A percentile compares a stretch with the other conserved stretches of the same genome.
Evolutionary conservation across 148 eudicot species (phyloP).

Genomic region (Camellia lanceoleosa): DNA sequence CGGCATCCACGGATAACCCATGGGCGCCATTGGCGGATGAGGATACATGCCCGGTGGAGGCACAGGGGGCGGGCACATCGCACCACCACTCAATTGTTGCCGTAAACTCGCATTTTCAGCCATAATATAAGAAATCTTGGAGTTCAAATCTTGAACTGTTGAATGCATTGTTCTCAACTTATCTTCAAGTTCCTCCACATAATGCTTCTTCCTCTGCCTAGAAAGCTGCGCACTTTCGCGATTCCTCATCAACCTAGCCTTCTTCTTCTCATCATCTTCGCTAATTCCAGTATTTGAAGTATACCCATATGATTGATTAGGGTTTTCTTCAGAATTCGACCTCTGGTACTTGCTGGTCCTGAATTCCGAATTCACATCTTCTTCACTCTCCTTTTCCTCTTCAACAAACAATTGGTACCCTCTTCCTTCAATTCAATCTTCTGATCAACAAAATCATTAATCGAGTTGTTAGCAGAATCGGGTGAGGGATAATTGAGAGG

Average conservation of each 20-base stretch:
- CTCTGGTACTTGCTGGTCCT: constrained; percentile 52
- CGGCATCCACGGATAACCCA: constrained; percentile 90
- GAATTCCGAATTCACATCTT: constrained; percentile 30
- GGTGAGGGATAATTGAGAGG: constrained; percentile 26
- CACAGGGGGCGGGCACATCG: constrained; percentile 29
- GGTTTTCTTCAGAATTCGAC: constrained; percentile 20
- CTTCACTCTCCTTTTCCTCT: constrained; percentile 63
- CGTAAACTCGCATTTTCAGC: constrained; percentile 71
- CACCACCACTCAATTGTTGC: constrained; percentile 53
- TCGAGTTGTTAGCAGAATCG: constrained; percentile 30
- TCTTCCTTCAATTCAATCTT: constrained; percentile 33
- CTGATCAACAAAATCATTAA: constrained; percentile 31
- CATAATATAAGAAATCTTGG: constrained; percentile 59
- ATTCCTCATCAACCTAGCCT: constrained; percentile 83
- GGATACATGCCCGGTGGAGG: constrained; percentile 56
- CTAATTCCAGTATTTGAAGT: constrained; percentile 6
- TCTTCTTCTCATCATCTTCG: constrained; percentile 65
- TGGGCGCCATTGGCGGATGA: constrained; percentile 41
- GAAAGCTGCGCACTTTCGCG: constrained; percentile 93
- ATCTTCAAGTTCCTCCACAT: constrained; percentile 91
- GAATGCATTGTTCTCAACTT: constrained; percentile 81
- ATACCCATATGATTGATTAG: constrained; percentile 4
- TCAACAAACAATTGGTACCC: constrained; percentile 30
- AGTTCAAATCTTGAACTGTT: constrained; percentile 74
- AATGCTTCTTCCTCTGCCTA: constrained; percentile 92